These are phyloP conservation scores for Xylaria curta DNA, from an alignment of 495 filamentous ascomycete species.

Conservation along the genomic window DNA sequence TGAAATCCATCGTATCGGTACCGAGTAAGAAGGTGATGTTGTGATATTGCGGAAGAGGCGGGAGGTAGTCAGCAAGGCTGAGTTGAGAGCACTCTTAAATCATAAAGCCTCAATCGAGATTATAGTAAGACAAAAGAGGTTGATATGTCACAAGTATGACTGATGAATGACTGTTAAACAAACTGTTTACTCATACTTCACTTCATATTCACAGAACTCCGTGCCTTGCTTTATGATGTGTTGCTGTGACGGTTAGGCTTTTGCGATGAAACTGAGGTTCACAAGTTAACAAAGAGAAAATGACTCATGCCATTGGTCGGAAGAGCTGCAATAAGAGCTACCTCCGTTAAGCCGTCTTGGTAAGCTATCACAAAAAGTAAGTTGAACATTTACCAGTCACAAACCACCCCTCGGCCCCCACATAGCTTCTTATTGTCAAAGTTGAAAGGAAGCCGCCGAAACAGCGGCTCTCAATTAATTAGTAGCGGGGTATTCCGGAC, in stretches of 20 bases:
- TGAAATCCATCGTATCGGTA: constrained; percentile 55
- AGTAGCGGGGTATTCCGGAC: constrained; percentile 18
- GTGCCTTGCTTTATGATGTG: not conserved
- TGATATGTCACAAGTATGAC: not conserved
- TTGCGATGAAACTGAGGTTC: constrained; percentile 3
- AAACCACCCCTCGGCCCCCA: constrained; percentile 13
- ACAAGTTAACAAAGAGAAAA: constrained; percentile 24
- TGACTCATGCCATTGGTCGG: constrained; percentile 36
- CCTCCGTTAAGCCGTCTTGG: constrained; percentile 5
- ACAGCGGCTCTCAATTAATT: not conserved
- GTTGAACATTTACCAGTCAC: constrained; percentile 1
- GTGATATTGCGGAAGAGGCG: not conserved
- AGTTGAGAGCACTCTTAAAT: not conserved
- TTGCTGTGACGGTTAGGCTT: constrained; percentile 9
- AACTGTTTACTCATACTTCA: not conserved
- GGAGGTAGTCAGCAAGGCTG: not conserved
- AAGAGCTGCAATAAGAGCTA: constrained; percentile 20
- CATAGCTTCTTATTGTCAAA: not conserved
- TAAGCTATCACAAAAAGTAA: constrained; percentile 1
- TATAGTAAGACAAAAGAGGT: not conserved
- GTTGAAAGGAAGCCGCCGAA: not conserved
- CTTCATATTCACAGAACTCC: not conserved
- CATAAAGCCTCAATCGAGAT: not conserved
- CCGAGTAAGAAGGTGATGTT: not conserved
- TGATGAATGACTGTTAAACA: not conserved